phyloP scores from a whole-genome alignment of 140 eudicot species.

The Ambrosia hybrid region DNA sequence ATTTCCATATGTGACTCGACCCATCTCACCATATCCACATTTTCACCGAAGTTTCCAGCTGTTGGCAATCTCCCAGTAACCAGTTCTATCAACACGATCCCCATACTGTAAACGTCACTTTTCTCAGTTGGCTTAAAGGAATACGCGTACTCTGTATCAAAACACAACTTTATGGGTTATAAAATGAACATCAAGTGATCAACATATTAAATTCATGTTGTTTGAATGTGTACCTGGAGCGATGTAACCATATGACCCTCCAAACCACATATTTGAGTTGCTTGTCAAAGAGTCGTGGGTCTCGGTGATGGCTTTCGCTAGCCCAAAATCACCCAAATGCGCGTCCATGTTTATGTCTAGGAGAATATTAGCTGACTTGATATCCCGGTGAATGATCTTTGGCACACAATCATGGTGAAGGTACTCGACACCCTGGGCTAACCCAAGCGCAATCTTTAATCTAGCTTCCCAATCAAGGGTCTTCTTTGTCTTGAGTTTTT shows the following conservation, averaged over 20 bases:
- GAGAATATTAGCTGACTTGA: constrained; percentile 80
- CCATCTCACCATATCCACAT: constrained; percentile 95
- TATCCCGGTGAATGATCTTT: constrained; percentile 89
- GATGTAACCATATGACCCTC: constrained; percentile 93
- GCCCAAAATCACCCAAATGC: constrained; percentile 95
- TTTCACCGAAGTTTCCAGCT: constrained; percentile 69
- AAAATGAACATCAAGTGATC: not conserved
- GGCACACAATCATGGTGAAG: constrained; percentile 97
- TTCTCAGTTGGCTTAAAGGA: constrained; percentile 84
- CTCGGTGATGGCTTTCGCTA: constrained; percentile 70
- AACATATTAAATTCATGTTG: not conserved
- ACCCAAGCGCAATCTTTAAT: constrained; percentile 74
- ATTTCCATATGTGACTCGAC: constrained; percentile 58
- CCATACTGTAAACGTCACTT: constrained; percentile 95
- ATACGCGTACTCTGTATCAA: constrained; percentile 74
- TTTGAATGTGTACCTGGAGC: constrained; percentile 75
- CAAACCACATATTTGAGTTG: constrained; percentile 74
- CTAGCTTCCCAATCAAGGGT: constrained; percentile 78
- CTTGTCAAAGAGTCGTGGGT: constrained; percentile 57
- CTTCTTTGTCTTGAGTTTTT: constrained; percentile 51
- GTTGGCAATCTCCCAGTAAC: constrained; percentile 94
- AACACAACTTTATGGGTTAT: constrained; percentile 11
- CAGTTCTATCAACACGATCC: constrained; percentile 91
- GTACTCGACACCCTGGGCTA: constrained; percentile 94
- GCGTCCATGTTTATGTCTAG: constrained; percentile 82